phyloP scores from a whole-genome alignment of 441 rosid species.

The Caryocar brasiliense region DNA sequence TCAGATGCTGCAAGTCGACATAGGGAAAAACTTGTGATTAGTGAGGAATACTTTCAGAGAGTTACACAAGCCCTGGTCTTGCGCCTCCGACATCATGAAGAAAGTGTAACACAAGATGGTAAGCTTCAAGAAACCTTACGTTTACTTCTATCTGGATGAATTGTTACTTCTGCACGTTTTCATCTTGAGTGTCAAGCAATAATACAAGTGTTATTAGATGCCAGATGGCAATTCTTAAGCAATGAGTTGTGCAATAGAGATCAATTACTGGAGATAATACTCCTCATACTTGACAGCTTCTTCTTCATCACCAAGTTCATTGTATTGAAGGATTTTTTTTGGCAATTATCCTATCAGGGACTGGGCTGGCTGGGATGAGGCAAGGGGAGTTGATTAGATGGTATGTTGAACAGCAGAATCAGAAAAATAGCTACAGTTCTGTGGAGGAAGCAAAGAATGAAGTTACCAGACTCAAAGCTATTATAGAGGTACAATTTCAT shows the following conservation, averaged over 20 bases:
- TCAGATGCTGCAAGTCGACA: constrained; percentile 22
- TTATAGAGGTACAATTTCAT: constrained; percentile 57
- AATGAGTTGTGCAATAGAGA: not conserved
- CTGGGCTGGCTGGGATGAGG: constrained; percentile 71
- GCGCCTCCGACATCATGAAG: constrained; percentile 89
- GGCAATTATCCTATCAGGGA: constrained; percentile 26
- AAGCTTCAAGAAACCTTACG: constrained; percentile 6
- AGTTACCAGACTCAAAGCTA: constrained; percentile 54
- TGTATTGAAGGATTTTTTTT: constrained; percentile 2
- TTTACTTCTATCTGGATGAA: not conserved
- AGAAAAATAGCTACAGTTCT: constrained; percentile 66
- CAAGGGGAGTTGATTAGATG: constrained; percentile 73
- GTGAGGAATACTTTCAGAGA: constrained; percentile 74
- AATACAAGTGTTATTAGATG: no score
- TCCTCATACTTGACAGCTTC: not conserved
- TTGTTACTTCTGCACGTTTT: not conserved
- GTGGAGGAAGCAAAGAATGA: constrained; percentile 59
- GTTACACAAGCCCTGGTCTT: constrained; percentile 72
- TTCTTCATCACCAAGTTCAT: not conserved
- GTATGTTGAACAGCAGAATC: constrained; percentile 84
- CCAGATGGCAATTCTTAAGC: no score
- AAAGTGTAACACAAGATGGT: constrained; percentile 58
- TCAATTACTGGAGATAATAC: not conserved
- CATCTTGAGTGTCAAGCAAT: not conserved
- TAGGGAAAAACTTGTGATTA: constrained; percentile 51